A percentile compares a stretch with the other conserved stretches of the same genome.
Evolutionary conservation across 1,284 basidiomycete species (phyloP).

Genomic region (Termitomyces sp.): DNA sequence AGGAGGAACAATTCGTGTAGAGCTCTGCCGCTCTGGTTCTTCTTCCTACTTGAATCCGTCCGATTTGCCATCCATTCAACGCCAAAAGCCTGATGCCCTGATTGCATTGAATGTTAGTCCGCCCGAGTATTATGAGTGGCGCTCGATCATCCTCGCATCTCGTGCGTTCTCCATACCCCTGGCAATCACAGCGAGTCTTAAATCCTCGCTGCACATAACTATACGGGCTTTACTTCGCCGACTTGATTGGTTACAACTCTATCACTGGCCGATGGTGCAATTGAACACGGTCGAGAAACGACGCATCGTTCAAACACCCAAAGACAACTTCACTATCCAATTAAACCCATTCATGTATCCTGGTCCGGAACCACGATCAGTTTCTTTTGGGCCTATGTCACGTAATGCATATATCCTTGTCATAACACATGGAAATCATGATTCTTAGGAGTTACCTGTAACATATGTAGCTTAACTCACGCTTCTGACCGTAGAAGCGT

Average conservation of each 20-base stretch:
- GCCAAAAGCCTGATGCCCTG: conserved; percentile 18
- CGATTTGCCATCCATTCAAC: conserved; percentile 3
- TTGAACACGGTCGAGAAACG: background rate
- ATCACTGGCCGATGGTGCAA: background rate
- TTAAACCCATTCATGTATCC: conserved; percentile 13
- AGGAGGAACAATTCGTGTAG: conserved; percentile 13
- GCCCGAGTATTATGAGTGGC: conserved; percentile 15
- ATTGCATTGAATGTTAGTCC: conserved; percentile 17
- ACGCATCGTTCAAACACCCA: background rate
- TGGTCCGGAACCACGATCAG: background rate
- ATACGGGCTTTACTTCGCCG: background rate
- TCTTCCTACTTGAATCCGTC: background rate
- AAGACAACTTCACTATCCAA: background rate
- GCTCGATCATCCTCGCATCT: conserved; percentile 12
- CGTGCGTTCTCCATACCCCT: conserved; percentile 19
- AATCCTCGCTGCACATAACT: conserved; percentile 4
- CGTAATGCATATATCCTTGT: conserved; percentile 6
- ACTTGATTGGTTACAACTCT: too few species aligned
- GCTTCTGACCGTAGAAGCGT: too few species aligned
- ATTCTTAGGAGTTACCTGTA: background rate
- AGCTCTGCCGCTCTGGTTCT: conserved; percentile 3
- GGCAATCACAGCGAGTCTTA: conserved; percentile 18
- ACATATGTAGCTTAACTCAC: too few species aligned
- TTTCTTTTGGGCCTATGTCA: background rate
- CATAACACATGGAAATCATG: conserved; percentile 3